Base-by-base conservation (phyloP, 352 stramenopile genomes). In the Phytophthora cactorum region DNA sequence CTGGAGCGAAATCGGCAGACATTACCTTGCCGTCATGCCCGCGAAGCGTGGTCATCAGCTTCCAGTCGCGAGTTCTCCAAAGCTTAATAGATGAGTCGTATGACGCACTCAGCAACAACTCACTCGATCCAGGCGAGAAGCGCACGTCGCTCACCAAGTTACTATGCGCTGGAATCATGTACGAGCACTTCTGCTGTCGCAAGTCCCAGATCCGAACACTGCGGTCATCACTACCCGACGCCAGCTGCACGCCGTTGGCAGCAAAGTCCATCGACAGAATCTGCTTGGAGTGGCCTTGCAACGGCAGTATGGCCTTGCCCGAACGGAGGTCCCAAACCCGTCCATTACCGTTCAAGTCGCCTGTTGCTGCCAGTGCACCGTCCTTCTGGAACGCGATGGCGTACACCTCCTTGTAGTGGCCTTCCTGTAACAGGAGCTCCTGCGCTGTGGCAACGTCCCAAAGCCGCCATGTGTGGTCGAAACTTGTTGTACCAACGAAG, bases 401-500 rank as follows among this genome's bases (percentile, higher is more conserved):
- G 69, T 99, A 99, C 29, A 98, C 88, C 65, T 98, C 94, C 63
- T 90, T 93, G 66, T 90, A 96, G 74, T 99, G 97, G 1, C 97
- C 97, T 88, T 99, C 97, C 72, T 99, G 97, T 12, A 99, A 64
- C 36, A 99, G 70, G 47, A 99, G 73, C 62, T 98, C 93, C 43
- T 91, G 83, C 7, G 82, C 88, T 1, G 91, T 98, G 34, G 97
- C 89, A 12, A 98, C 83, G 74, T 99, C 97, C 97, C 97, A 99
- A 14, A 99, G 82, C n/a, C 97, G 82, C 97, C 97, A 99, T 22
- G 97, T 98, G 64, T 98, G 90, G 75, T 99, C 97, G 68, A 98
- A 99, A 72, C 91, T 98, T 9, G 96, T 98, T 7, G 96, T 99
- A 27, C 86, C 97, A 5, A 99, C 78, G 66, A 93, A 95, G 43